Percentiles rank a stretch among this genome's conserved stretches.
These are phyloP conservation scores for Crithidia fasciculata DNA, from an alignment of 208 protist species.

Conservation along the genomic window DNA sequence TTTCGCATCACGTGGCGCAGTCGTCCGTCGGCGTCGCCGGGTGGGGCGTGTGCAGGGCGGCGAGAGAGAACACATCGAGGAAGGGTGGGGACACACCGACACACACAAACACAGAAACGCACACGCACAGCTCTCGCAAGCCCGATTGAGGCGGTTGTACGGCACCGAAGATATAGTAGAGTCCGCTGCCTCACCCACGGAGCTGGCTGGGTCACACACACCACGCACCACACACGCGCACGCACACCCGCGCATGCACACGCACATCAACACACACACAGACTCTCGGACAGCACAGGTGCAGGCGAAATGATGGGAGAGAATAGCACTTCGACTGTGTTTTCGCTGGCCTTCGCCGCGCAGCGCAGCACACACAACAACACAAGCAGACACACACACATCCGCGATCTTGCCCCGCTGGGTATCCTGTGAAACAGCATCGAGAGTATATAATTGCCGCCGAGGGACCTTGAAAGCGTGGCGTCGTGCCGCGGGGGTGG, in stretches of 20 bases:
- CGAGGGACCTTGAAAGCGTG: slow-evolving; percentile 38
- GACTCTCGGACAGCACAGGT: slow-evolving; percentile 38
- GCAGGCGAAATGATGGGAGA: slow-evolving; percentile 30
- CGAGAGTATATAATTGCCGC: slow-evolving; percentile 37
- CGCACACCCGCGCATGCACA: slow-evolving; percentile 4
- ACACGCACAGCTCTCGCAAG: slow-evolving; percentile 27
- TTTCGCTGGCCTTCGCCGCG: slow-evolving; percentile 26
- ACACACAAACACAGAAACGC: slow-evolving; percentile 15
- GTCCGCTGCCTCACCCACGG: slow-evolving; percentile 41
- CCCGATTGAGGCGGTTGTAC: slow-evolving; percentile 33
- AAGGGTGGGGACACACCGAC: not conserved
- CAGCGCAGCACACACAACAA: not conserved
- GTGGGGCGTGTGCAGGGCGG: not conserved
- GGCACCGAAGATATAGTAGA: slow-evolving; percentile 28
- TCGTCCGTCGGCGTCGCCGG: not conserved
- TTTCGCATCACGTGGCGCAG: slow-evolving; percentile 11
- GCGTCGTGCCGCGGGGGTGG: not conserved
- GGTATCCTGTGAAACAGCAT: slow-evolving; percentile 47
- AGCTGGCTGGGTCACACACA: not conserved
- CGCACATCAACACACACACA: not conserved
- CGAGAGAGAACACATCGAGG: slow-evolving; percentile 7
- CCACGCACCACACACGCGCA: no score
- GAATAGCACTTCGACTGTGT: slow-evolving; percentile 34
- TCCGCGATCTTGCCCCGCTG: slow-evolving; percentile 36
- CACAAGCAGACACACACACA: not conserved